Percentiles rank a stretch among this genome's conserved stretches.
Evolutionary conservation across 2,329 filamentous ascomycete genomes (phyloP).

Genomic region (Apiospora arundinis): DNA sequence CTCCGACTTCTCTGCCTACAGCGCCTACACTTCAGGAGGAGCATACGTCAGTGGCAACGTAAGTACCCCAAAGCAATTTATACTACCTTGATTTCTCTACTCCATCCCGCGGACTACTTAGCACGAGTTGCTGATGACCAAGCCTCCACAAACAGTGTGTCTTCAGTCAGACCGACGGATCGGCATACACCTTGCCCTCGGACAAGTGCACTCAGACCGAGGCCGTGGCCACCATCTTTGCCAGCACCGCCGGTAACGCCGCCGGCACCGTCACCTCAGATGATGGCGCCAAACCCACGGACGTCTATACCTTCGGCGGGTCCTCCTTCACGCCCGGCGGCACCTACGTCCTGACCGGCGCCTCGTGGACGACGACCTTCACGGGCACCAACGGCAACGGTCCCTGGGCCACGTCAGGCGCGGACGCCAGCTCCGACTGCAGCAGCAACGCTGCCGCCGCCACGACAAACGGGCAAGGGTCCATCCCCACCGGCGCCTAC

Average conservation of each 20-base stretch:
- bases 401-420: background rate
- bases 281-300: background rate
- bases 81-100: background rate
- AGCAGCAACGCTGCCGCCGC: background rate
- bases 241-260: background rate
- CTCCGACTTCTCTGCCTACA: background rate
- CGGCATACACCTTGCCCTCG: background rate
- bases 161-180: background rate
- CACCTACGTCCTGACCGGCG: slow-evolving; percentile 8
- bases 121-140: background rate
- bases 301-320: background rate
- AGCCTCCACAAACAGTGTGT: background rate
- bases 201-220: slow-evolving; percentile 2
- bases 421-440: background rate
- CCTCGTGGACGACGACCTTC: slow-evolving; percentile 11
- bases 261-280: background rate
- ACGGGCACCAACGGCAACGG: slow-evolving; percentile 1
- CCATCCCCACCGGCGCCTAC: background rate
- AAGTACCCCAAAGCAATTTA: no score
- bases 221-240: background rate
- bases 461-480: background rate
- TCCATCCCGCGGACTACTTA: background rate
- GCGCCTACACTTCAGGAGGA: background rate
- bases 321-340: slow-evolving; percentile 3
- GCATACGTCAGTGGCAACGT: background rate